Percentiles rank a stretch among this genome's conserved stretches.
These are phyloP conservation scores for Rhodosporidiobolus odoratus DNA, from an alignment of 768 basidiomycete species.

Conservation along the genomic window DNA sequence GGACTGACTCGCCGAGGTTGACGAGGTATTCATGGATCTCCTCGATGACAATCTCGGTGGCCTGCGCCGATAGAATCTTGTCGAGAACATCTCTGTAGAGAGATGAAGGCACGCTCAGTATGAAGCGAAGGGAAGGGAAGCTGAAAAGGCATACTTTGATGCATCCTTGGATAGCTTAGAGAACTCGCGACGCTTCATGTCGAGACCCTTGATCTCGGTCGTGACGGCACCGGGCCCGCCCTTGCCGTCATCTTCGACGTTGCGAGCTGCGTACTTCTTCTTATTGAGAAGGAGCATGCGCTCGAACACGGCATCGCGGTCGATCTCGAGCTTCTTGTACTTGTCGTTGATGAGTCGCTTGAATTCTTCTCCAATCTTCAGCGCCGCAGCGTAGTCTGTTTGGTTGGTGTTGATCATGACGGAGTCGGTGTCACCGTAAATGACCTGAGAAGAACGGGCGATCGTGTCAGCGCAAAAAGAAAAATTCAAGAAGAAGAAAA, in stretches of 20 bases:
- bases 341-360: constrained; percentile 95
- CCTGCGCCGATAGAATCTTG: constrained; percentile 78
- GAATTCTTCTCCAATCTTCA: constrained; percentile 84
- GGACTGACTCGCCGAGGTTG: constrained; percentile 68
- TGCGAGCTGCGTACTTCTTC: constrained; percentile 98
- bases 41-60: constrained; percentile 80
- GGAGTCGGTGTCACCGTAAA: constrained; percentile 98
- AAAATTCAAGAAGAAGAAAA: neutral
- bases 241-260: constrained; percentile 74
- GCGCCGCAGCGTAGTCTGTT: constrained; percentile 76
- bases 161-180: constrained; percentile 83
- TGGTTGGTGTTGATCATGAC: constrained; percentile 97
- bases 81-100: constrained; percentile 71
- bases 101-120: neutral
- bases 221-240: constrained; percentile 51
- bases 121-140: neutral
- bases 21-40: constrained; percentile 87
- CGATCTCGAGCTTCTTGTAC: constrained; percentile 92
- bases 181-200: constrained; percentile 98
- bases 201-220: constrained; percentile 90
- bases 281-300: constrained; percentile 88
- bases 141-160: constrained; percentile 65
- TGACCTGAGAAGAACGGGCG: constrained; percentile 58
- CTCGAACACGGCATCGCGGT: constrained; percentile 89
- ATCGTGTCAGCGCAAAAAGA: neutral